A percentile compares a stretch with the other conserved stretches of the same genome.
Evolutionary conservation across 352 stramenopile genomes (phyloP).

Genomic region (Phytophthora syringae): DNA sequence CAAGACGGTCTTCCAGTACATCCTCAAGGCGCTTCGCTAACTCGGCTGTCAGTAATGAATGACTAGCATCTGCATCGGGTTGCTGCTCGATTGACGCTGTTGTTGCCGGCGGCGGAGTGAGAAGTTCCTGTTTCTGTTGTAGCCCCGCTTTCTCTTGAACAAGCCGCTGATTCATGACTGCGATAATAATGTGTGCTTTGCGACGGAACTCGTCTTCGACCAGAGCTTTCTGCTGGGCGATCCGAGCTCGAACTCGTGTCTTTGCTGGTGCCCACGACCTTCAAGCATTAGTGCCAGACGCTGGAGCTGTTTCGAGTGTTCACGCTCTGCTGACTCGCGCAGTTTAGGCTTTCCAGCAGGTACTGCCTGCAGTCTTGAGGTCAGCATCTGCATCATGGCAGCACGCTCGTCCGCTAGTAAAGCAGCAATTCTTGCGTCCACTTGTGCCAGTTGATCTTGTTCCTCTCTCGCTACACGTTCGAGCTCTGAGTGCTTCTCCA

Average conservation of each 20-base stretch:
- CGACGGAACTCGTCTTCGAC: constrained; percentile 62
- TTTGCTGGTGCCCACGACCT: constrained; percentile 35
- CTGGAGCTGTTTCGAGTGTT: constrained; percentile 50
- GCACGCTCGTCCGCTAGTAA: constrained; percentile 43
- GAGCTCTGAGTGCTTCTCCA: constrained; percentile 45
- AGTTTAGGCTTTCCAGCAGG: constrained; percentile 13
- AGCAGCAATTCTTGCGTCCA: constrained; percentile 31
- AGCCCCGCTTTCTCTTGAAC: constrained; percentile 61
- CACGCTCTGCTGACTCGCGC: constrained; percentile 17
- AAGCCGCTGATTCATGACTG: constrained; percentile 59
- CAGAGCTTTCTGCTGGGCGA: constrained; percentile 31
- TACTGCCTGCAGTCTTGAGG: constrained; percentile 23
- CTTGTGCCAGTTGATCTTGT: constrained; percentile 30
- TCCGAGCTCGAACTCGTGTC: constrained; percentile 25
- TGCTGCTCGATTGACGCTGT: not conserved
- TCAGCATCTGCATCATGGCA: constrained; percentile 44
- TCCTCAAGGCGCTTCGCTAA: constrained; percentile 23
- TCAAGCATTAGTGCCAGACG: constrained; percentile 61
- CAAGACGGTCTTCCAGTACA: constrained; percentile 33
- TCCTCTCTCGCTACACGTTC: constrained; percentile 34
- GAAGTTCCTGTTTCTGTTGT: constrained; percentile 42
- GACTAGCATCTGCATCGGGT: not conserved
- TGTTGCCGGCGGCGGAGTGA: not conserved
- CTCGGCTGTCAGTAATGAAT: constrained; percentile 10
- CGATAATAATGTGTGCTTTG: constrained; percentile 52